Conservation (phyloP, 2,329 filamentous ascomycete species). For the Fusarium devonianum region DNA sequence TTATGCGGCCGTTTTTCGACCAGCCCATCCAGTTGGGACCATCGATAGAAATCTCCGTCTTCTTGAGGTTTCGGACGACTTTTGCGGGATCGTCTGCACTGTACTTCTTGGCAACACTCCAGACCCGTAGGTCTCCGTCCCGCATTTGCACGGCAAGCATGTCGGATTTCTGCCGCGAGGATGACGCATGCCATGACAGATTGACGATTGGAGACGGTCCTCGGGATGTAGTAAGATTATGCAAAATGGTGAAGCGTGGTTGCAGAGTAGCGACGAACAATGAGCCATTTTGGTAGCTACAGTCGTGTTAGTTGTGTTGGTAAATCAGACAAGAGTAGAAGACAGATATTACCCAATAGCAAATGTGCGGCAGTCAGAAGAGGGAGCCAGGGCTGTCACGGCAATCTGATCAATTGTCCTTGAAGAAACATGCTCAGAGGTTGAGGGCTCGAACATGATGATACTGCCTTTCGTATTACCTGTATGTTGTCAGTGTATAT, state of each 20-base stretch:
- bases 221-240: conserved; percentile 86
- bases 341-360: conserved; percentile 83
- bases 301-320: conserved; percentile 19
- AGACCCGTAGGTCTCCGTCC: conserved; percentile 91
- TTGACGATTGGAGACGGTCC: conserved; percentile 87
- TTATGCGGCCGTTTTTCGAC: conserved; percentile 97
- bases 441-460: conserved; percentile 91
- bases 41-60: conserved; percentile 73
- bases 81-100: conserved; percentile 78
- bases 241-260: conserved; percentile 90
- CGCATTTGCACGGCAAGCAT: conserved; percentile 95
- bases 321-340: not conserved
- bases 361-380: conserved; percentile 90
- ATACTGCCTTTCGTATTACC: conserved; percentile 93
- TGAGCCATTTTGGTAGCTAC: conserved; percentile 92
- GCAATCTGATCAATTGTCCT: conserved; percentile 91
- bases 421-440: conserved; percentile 89
- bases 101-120: conserved; percentile 89
- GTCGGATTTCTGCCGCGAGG: conserved; percentile 93
- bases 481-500: conserved; percentile 52
- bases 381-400: conserved; percentile 90
- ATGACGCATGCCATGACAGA: conserved; percentile 94
- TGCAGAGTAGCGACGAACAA: conserved; percentile 88
- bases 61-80: conserved; percentile 85
- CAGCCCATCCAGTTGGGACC: conserved; percentile 96